Percentiles rank a stretch among this genome's conserved stretches.
Evolutionary conservation across 768 basidiomycete species (phyloP).

Genomic region (Agaricus subrufescens): DNA sequence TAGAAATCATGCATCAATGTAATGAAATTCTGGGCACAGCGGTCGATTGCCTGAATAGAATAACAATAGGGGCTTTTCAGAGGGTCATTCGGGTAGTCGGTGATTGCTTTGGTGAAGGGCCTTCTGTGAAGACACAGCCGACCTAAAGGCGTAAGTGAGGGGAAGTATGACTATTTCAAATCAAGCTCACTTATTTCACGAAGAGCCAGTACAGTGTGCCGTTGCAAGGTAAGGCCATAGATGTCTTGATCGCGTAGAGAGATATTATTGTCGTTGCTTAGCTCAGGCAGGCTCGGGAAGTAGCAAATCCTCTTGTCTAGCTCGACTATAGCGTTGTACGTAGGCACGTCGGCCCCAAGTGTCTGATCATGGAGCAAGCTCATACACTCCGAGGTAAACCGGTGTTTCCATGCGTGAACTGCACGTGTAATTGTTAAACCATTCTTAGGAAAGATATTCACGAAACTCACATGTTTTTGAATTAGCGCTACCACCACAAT

Average conservation of each 20-base stretch:
- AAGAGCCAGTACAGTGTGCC: slow-evolving; percentile 66
- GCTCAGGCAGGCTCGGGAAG: slow-evolving; percentile 64
- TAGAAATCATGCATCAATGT: slow-evolving; percentile 65
- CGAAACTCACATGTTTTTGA: slow-evolving; percentile 53
- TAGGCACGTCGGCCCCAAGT: slow-evolving; percentile 62
- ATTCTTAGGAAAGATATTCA: neutral
- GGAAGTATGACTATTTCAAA: neutral
- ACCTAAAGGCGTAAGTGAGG: slow-evolving; percentile 31
- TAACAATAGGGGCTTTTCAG: slow-evolving; percentile 67
- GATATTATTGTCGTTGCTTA: slow-evolving; percentile 42
- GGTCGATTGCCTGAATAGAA: slow-evolving; percentile 68
- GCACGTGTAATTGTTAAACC: neutral
- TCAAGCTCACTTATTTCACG: slow-evolving; percentile 58
- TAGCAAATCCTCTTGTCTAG: slow-evolving; percentile 61
- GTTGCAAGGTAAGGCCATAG: slow-evolving; percentile 50
- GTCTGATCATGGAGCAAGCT: slow-evolving; percentile 64
- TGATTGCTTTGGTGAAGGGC: slow-evolving; percentile 69
- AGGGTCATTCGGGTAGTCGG: slow-evolving; percentile 69
- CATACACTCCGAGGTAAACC: slow-evolving; percentile 65
- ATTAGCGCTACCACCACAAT: slow-evolving; percentile 34
- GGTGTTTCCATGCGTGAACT: slow-evolving; percentile 70
- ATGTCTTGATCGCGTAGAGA: slow-evolving; percentile 28
- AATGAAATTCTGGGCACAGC: slow-evolving; percentile 63
- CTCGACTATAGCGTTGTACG: slow-evolving; percentile 61
- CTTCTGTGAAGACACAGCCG: slow-evolving; percentile 66